These are phyloP conservation scores for Fraxinus floribunda DNA, from an alignment of 305 asterid genomes.

Conservation along the genomic window DNA sequence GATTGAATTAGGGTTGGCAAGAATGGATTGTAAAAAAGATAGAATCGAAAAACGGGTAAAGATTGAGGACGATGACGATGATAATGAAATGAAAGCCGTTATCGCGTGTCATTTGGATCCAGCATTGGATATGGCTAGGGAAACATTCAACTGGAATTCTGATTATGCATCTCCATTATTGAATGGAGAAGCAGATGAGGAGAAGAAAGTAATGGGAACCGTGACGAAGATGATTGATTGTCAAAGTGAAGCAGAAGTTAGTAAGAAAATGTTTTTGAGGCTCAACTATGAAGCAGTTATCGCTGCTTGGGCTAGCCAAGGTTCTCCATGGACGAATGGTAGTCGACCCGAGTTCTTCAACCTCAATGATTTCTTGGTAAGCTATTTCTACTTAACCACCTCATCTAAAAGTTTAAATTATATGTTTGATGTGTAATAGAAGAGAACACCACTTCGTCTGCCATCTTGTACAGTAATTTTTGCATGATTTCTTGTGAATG, in stretches of 20 bases:
- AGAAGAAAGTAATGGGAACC: not conserved
- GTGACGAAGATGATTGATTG: not conserved
- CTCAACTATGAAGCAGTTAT: constrained; percentile 64
- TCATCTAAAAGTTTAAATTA: not conserved
- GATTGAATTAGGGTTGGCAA: not conserved
- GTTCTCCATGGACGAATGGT: constrained; percentile 68
- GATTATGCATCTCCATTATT: constrained; percentile 17
- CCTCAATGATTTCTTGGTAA: constrained; percentile 48
- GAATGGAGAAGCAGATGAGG: constrained; percentile 15
- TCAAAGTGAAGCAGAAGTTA: constrained; percentile 24
- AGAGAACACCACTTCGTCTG: not conserved
- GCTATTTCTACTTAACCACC: not conserved
- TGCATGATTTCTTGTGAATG: not conserved
- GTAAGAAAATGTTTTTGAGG: constrained; percentile 39
- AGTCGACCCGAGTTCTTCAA: constrained; percentile 41
- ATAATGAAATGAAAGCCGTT: constrained; percentile 41
- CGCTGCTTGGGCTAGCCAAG: constrained; percentile 60
- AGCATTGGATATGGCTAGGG: constrained; percentile 36
- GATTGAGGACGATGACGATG: constrained; percentile 39
- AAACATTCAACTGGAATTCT: constrained; percentile 50
- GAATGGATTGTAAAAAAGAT: constrained; percentile 1
- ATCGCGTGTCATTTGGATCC: constrained; percentile 51
- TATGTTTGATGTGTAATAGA: too few species aligned
- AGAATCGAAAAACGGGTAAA: constrained; percentile 31
- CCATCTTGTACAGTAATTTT: not conserved